phyloP scores from a whole-genome alignment of 2,329 filamentous ascomycete species.

The Camillea tinctor region DNA sequence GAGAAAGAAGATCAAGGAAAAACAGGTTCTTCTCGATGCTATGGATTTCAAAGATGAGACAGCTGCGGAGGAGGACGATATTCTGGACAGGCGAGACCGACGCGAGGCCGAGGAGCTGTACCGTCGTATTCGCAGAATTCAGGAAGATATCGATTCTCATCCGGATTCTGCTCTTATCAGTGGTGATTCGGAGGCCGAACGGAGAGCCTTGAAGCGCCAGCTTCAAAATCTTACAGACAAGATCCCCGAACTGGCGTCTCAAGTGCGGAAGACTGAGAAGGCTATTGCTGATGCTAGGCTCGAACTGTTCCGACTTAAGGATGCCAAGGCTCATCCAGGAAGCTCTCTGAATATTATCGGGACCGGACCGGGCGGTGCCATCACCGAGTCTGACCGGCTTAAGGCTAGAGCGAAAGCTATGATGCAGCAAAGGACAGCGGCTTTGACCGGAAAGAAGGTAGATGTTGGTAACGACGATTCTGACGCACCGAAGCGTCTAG shows the following conservation, averaged over 20 bases:
- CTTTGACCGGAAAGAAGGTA: conserved; percentile 80
- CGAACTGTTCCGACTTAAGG: conserved; percentile 89
- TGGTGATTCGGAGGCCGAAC: conserved; percentile 83
- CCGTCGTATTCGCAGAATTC: conserved; percentile 83
- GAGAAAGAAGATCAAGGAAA: conserved; percentile 88
- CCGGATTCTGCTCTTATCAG: conserved; percentile 71
- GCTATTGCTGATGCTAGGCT: conserved; percentile 88
- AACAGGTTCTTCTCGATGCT: conserved; percentile 89
- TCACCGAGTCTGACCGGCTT: conserved; percentile 91
- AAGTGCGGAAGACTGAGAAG: conserved; percentile 87
- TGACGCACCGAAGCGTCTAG: conserved; percentile 79
- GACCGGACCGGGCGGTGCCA: conserved; percentile 83
- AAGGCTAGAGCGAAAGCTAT: conserved; percentile 95
- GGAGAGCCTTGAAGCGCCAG: conserved; percentile 81
- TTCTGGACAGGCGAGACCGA: conserved; percentile 84
- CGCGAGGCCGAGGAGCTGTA: conserved; percentile 94
- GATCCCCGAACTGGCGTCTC: conserved; percentile 86
- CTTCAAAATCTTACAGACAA: conserved; percentile 86
- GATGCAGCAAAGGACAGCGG: conserved; percentile 97
- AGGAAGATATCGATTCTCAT: conserved; percentile 92
- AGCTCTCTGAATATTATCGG: conserved; percentile 81
- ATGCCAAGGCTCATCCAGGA: conserved; percentile 86
- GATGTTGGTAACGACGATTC: conserved; percentile 68
- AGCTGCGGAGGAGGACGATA: conserved; percentile 84
- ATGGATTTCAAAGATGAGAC: conserved; percentile 96